Evolutionary conservation across 768 basidiomycete genomes (phyloP).

Genomic region (Leccinellum albellum): DNA sequence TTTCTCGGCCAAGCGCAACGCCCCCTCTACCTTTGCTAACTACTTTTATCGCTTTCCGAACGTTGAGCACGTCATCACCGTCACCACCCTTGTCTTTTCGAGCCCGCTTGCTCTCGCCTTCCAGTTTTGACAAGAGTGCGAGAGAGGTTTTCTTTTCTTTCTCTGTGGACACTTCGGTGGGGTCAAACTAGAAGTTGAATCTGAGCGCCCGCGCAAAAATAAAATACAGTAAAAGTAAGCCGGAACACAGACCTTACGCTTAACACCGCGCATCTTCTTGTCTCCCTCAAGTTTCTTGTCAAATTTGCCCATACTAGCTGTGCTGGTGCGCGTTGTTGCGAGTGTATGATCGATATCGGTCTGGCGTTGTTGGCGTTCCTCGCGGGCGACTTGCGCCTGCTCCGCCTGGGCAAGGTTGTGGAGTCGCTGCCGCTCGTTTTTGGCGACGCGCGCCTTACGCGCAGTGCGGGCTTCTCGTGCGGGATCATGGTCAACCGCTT

Average conservation of each 20-base stretch:
- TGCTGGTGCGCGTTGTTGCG: constrained; percentile 73
- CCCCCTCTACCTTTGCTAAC: constrained; percentile 70
- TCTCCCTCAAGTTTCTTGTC: constrained; percentile 90
- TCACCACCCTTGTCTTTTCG: constrained; percentile 39
- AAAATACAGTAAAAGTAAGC: neutral
- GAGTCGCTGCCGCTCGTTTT: constrained; percentile 76
- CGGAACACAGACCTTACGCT: constrained; percentile 69
- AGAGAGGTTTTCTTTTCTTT: constrained; percentile 73
- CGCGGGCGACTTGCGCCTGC: constrained; percentile 13
- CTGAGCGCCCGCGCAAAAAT: neutral
- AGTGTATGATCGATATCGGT: constrained; percentile 72
- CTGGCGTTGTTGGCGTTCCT: constrained; percentile 54
- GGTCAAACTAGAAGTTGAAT: constrained; percentile 69
- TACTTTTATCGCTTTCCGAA: constrained; percentile 81
- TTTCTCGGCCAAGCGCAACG: constrained; percentile 49
- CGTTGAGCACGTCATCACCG: constrained; percentile 65
- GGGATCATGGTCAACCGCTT: constrained; percentile 81
- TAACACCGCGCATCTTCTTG: constrained; percentile 80
- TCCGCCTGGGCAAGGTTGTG: constrained; percentile 68
- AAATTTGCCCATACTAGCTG: constrained; percentile 94
- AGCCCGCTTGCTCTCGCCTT: constrained; percentile 58
- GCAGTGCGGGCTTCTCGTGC: constrained; percentile 68
- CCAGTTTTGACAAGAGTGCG: constrained; percentile 73
- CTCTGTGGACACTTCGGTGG: constrained; percentile 61
- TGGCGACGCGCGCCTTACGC: constrained; percentile 76